Evolutionary conservation across 2,329 filamentous ascomycete species (phyloP), one percentile per base, ranked within the genome.

Genomic region (Neodidymelliopsis sp.): DNA sequence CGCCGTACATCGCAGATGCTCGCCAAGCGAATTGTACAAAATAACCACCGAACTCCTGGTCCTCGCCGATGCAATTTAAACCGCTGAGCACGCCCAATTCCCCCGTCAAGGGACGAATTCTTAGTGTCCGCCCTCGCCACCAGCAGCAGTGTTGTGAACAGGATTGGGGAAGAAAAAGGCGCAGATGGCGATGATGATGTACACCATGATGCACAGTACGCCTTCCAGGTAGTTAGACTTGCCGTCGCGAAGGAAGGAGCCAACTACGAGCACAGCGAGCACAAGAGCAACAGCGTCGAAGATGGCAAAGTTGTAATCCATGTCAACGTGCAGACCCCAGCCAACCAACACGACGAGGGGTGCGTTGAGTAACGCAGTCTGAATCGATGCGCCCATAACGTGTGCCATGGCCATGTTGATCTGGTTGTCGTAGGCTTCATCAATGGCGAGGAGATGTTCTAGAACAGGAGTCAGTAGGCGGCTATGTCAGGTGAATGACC

Each of bases 221-320:
- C 92, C 92, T 71, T 97, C 92, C 4, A 97, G 81, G 66, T 95
- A 97, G 67, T 96, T 95, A 53, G 86, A 90, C 79, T 94, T 93
- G 59, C 90, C 86, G 67, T 97, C 92, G 38, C 91, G 81, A 44
- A 97, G 75, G 74, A 96, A 96, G 54, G 91, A 90, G 1, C 91
- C 91, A 2, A 96, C 89, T 0, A 91, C 90, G 30, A 97, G 78
- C 62, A 96, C 93, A 20, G 90, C 84, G 18, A 97, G 80, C 47
- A 97, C 84, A 7, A 97, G 78, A 56, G 95, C 81, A 47, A 88
- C 83, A 15, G 95, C 82, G 75, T 95, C 90, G 77, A 96, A 96
- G 11, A 91, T 80, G 61, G 94, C 89, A 69, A 96, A 96, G 67
- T 91, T 87, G 41, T 96, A 79, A 55, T 89, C 85, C 83, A 97